Base-by-base conservation (phyloP, 495 filamentous ascomycete species). In the Aspergillus sclerotiicarbonarius region DNA sequence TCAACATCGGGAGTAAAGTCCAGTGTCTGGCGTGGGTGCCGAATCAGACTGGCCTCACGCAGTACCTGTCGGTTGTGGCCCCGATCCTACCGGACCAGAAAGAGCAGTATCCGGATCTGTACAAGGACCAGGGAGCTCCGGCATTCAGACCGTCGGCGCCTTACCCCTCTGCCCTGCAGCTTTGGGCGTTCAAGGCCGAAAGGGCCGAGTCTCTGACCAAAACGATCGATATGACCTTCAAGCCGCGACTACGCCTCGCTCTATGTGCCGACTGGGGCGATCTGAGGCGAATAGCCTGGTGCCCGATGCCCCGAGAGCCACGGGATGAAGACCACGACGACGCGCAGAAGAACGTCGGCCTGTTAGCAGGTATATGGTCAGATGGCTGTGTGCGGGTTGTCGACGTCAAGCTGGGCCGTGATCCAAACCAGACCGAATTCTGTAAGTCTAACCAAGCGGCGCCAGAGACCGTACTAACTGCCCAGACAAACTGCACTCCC, bases 201-300 rank as follows among this genome's bases (percentile, higher is more conserved):
- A 52, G 64, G 43, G 64, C 60, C 16, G 67, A 68, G 2, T 45
- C 58, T 12, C 33, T 62, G 4, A 70, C 67, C 8, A 60, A 69
- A 54, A 57, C 62, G 19, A 63, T 85, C 7, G 74, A 83, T 62
- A 69, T 76, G 59, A 56, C 58, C 15, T 60, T 19, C 44, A 57
- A 67, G 30, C 80, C 82, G 13, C 63, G 59, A 49, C 65, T 84
- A 53, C 72, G 67, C 45, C 63, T 80, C n/a, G 76, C 80, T 4
- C 59, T 88, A 18, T 89, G 86, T 62, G 80, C 82, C 4, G 74
- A 85, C 7, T 90, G 87, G 85, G 87, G 85, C 4, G 71, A 80
- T 53, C 62, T 85, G 13, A 78, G 76, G 53, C 73, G 76, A n/a
- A 73, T 90, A 18, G 71, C 80, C 51, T 90, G 85, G 85, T 89